A percentile compares a stretch with the other conserved stretches of the same genome.
Evolutionary conservation across 2,329 filamentous ascomycete species (phyloP).

Genomic region (Zasmidium citrigriseum): DNA sequence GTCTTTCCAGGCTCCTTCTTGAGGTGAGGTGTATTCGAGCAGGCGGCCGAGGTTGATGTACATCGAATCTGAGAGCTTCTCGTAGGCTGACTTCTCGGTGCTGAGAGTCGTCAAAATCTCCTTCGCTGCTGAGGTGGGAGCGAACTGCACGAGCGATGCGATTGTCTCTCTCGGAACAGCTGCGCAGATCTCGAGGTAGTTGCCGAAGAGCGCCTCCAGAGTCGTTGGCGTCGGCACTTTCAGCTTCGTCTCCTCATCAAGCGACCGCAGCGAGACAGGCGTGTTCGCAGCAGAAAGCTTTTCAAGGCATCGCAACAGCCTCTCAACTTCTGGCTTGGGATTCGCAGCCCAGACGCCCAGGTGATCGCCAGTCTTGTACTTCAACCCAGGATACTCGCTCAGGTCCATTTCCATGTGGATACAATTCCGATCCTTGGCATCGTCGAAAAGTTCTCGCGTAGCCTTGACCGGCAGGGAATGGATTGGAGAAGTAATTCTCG

Average conservation of each 20-base stretch:
- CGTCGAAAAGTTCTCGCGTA: conserved; percentile 38
- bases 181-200: conserved; percentile 51
- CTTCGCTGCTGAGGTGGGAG: conserved; percentile 37
- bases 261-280: conserved; percentile 32
- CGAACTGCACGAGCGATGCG: conserved; percentile 41
- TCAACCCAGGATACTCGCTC: conserved; percentile 35
- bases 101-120: conserved; percentile 32
- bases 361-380: conserved; percentile 49
- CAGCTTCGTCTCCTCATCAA: conserved; percentile 31
- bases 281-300: conserved; percentile 18
- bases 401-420: conserved; percentile 46
- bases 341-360: conserved; percentile 45
- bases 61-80: conserved; percentile 31
- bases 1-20: conserved; percentile 32
- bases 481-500: conserved; percentile 35
- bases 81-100: conserved; percentile 37
- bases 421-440: conserved; percentile 39
- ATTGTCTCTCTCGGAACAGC: conserved; percentile 44
- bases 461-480: conserved; percentile 35
- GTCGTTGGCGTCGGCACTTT: conserved; percentile 44
- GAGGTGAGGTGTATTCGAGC: conserved; percentile 30
- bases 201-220: conserved; percentile 41
- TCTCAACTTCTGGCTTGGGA: conserved; percentile 40
- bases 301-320: conserved; percentile 34
- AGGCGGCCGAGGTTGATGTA: conserved; percentile 44